Conservation (phyloP, 78 protist species). For the Dictyostelium capitatum region DNA sequence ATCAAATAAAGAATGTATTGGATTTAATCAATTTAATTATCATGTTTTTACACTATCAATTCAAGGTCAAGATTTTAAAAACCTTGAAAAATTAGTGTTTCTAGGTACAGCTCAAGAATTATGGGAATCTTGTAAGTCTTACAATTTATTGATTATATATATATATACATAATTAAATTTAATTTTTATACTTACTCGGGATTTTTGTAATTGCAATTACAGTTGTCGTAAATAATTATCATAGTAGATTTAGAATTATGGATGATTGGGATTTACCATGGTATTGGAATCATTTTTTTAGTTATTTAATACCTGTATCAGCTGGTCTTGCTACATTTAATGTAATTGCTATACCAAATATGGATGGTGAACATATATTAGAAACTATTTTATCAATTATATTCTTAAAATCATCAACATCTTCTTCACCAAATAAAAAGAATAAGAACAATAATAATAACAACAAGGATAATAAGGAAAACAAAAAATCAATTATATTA, state of each 20-base stretch:
- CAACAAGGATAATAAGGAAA: neutral
- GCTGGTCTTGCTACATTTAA: constrained; percentile 46
- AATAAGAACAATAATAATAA: neutral
- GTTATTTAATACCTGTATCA: constrained; percentile 40
- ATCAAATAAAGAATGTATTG: neutral
- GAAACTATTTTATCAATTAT: constrained; percentile 9
- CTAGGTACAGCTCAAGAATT: constrained; percentile 68
- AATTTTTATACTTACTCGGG: too few species aligned
- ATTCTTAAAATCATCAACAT: neutral
- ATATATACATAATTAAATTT: neutral
- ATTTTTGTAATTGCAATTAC: too few species aligned
- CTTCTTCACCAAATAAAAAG: neutral
- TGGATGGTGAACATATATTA: constrained; percentile 56
- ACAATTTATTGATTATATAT: neutral
- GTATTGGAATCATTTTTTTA: neutral
- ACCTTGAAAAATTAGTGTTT: constrained; percentile 21
- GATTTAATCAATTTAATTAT: neutral
- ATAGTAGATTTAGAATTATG: constrained; percentile 18
- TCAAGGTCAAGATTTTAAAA: neutral
- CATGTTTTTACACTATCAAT: neutral
- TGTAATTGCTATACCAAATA: constrained; percentile 5
- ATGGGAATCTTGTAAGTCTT: constrained; percentile 71
- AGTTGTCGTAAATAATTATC: constrained; percentile 43
- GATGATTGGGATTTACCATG: constrained; percentile 9
- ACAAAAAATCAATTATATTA: neutral